Evolutionary conservation across 805 yeast genomes (phyloP).

Genomic region (Pichia nakasei): DNA sequence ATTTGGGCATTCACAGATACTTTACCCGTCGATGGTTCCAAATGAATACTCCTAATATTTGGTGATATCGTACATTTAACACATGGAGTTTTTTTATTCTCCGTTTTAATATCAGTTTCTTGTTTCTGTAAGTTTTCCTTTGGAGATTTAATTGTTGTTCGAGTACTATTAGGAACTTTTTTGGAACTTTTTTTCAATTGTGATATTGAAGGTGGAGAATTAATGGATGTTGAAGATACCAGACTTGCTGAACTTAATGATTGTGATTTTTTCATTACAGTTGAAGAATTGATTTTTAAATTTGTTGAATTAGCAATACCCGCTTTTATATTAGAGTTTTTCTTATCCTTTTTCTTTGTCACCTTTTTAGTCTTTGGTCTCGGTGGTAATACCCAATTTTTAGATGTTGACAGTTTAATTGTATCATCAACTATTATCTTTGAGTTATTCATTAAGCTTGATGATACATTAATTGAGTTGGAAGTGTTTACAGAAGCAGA

Average conservation of each 20-base stretch:
- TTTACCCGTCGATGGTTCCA: constrained; percentile 12
- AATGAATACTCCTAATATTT: constrained; percentile 11
- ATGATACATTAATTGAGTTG: too few species aligned
- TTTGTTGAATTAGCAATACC: background rate
- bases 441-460: background rate
- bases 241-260: background rate
- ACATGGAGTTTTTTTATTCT: background rate
- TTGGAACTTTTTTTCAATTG: too few species aligned
- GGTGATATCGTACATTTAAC: constrained; percentile 6
- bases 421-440: background rate
- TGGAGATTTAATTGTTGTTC: too few species aligned
- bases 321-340: background rate
- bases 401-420: constrained; percentile 14
- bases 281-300: background rate
- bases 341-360: constrained; percentile 7
- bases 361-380: constrained; percentile 33
- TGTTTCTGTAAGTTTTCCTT: too few species aligned
- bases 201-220: background rate
- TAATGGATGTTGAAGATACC: background rate
- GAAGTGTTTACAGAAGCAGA: background rate
- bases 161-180: too few species aligned
- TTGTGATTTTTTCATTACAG: background rate
- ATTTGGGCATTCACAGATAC: constrained; percentile 26
- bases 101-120: background rate
- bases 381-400: constrained; percentile 48